Conservation (phyloP, 805 yeast genomes). For the Spathaspora hagerdaliae region DNA sequence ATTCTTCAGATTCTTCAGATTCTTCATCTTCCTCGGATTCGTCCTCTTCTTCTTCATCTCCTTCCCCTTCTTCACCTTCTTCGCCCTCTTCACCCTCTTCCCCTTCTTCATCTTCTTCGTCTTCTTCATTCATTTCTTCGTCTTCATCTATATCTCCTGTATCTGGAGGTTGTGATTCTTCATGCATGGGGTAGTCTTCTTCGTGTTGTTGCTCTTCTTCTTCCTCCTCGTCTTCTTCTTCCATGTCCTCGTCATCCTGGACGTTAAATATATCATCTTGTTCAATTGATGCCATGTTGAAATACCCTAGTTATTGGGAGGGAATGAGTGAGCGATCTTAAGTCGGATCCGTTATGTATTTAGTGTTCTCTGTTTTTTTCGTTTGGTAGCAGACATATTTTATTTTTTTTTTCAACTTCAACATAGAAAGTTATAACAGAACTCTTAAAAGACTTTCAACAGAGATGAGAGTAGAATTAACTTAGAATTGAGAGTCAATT, state of each 20-base stretch:
- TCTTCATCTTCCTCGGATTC: constrained; percentile 15
- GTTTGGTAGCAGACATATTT: no score
- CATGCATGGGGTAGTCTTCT: constrained; percentile 15
- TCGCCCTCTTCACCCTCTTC: constrained; percentile 15
- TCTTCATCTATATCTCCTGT: constrained; percentile 23
- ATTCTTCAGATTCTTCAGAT: constrained; percentile 14
- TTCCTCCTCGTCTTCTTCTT: constrained; percentile 15
- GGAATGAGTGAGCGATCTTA: no score
- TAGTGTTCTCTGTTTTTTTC: no score
- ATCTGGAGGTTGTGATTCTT: constrained; percentile 12
- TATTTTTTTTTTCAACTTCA: no score
- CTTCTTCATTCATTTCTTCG: constrained; percentile 12
- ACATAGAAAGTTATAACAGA: no score
- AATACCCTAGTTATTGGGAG: no score
- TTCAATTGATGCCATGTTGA: constrained; percentile 11
- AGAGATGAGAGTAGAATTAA: no score
- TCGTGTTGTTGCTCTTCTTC: constrained; percentile 9
- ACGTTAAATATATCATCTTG: constrained; percentile 25
- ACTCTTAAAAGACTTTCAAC: no score
- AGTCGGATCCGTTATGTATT: no score
- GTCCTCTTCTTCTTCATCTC: constrained; percentile 11
- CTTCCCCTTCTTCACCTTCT: constrained; percentile 14
- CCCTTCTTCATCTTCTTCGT: constrained; percentile 14
- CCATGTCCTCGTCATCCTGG: constrained; percentile 10
- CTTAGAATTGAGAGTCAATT: no score